phyloP scores from a whole-genome alignment of 345 rosid species.

The Clarkia xantiana region DNA sequence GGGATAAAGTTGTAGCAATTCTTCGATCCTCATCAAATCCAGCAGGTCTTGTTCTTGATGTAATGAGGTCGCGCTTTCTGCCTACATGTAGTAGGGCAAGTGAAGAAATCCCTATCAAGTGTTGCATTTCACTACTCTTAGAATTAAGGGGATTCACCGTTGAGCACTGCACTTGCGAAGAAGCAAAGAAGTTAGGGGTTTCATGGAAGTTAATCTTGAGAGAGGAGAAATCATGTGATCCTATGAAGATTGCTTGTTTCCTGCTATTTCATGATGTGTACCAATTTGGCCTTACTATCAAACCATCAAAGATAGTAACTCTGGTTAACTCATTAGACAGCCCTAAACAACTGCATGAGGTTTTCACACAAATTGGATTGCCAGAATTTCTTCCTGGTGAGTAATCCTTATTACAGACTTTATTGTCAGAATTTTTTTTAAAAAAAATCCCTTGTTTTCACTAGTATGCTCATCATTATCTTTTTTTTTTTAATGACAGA shows the following conservation, averaged over 20 bases:
- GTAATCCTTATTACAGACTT: not conserved
- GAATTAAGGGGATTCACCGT: conserved; percentile 14
- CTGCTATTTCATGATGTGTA: conserved; percentile 27
- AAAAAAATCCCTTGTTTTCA: too few species aligned
- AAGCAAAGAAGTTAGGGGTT: conserved; percentile 16
- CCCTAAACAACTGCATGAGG: conserved; percentile 14
- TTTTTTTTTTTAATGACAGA: too few species aligned
- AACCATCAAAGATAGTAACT: conserved; percentile 14
- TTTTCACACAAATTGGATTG: conserved; percentile 20
- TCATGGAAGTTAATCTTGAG: conserved; percentile 23
- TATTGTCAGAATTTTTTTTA: not conserved
- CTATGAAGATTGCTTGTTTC: conserved; percentile 18
- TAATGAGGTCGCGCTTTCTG: conserved; percentile 1
- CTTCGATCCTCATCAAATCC: conserved; percentile 22
- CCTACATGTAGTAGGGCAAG: too few species aligned
- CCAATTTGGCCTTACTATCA: conserved; percentile 16
- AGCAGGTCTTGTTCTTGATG: conserved; percentile 21
- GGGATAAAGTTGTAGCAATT: conserved; percentile 10
- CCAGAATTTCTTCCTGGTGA: conserved; percentile 18
- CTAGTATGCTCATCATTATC: too few species aligned
- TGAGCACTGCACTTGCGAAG: conserved; percentile 13
- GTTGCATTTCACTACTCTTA: conserved; percentile 15
- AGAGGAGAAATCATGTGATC: conserved; percentile 8
- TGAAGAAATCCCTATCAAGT: not conserved
- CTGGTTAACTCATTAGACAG: conserved; percentile 8